Conservation (phyloP, 306 rosid genomes). For the Albizia julibrissin region DNA sequence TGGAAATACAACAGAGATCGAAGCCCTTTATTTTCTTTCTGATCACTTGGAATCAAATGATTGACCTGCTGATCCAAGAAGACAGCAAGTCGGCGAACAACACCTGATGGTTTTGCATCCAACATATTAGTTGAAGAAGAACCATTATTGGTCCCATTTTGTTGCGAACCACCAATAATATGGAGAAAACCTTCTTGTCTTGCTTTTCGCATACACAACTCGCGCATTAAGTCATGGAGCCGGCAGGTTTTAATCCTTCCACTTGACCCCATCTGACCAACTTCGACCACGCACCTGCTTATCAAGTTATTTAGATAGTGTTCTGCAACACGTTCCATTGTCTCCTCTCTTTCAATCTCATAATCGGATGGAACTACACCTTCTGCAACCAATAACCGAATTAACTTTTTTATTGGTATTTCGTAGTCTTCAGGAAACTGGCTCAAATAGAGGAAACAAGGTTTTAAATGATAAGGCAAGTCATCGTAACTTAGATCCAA, state of each 20-base stretch:
- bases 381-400: conserved; percentile 56
- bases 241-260: conserved; percentile 56
- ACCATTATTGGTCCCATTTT: neutral
- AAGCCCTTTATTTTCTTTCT: conserved; percentile 23
- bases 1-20: conserved; percentile 50
- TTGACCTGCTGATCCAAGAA: conserved; percentile 27
- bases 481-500: conserved; percentile 51
- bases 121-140: neutral
- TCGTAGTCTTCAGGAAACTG: conserved; percentile 62
- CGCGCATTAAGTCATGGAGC: conserved; percentile 62
- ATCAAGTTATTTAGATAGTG: conserved; percentile 38
- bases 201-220: conserved; percentile 48
- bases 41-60: conserved; percentile 11
- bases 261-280: conserved; percentile 40
- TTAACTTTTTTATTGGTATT: conserved; percentile 43
- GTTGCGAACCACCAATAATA: conserved; percentile 7
- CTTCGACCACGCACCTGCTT: conserved; percentile 59
- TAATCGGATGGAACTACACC: conserved; percentile 46
- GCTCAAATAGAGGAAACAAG: conserved; percentile 51
- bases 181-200: conserved; percentile 46
- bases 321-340: conserved; percentile 49
- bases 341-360: conserved; percentile 36
- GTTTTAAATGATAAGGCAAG: conserved; percentile 50
- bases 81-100: conserved; percentile 51
- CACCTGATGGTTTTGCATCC: neutral